Base-by-base conservation (phyloP, 495 filamentous ascomycete genomes). In the Bryoglossum gracile region DNA sequence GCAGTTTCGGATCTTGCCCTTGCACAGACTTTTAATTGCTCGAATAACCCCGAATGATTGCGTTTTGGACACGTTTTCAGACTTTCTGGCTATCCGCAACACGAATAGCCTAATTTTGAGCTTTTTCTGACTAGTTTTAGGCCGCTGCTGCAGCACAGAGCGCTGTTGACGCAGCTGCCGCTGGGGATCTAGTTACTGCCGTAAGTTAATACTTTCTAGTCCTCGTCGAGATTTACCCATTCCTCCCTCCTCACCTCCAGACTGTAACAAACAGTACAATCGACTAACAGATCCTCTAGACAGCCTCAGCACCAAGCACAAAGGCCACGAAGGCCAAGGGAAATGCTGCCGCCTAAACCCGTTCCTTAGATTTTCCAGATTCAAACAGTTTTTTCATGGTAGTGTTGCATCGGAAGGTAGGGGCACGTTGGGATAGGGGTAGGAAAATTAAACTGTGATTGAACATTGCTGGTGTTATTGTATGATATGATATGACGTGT, bases 391-490 rank as follows among this genome's bases (percentile, higher is more conserved):
- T 44, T 3, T 10, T 13, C n/a, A 25, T 25, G 14, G 41, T 13
- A 25, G 30, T n/a, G 8, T 11, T 8, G 16, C 4, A 4, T 25
- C 3, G 25, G 8, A 21, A 11, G 18, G 4, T 3, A 19, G 18
- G n/a, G 18, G 17, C 17, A 4, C 10, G 18, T 24, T 47, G 33
- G 44, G 19, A 21, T 36, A 13, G 21, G 33, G 16, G 30, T 47
- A 38, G 22, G 30, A 47, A 38, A 47, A 37, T 47, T 38, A 25
- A 36, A 47, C 30, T 10, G 32, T 47, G 44, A 47, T 37, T 37
- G 44, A 47, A 37, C 24, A 5, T 14, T 19, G 19, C 10, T 22
- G 8, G 8, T 30, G 13, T 30, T 6, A 30, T 28, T 43, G 23
- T 43, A 37, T 37, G 34, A 37, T 37, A 37, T 37, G 8, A 5